These are phyloP conservation scores for Domatiomyces globalis DNA, from an alignment of 2,329 filamentous ascomycete species.

Conservation along the genomic window DNA sequence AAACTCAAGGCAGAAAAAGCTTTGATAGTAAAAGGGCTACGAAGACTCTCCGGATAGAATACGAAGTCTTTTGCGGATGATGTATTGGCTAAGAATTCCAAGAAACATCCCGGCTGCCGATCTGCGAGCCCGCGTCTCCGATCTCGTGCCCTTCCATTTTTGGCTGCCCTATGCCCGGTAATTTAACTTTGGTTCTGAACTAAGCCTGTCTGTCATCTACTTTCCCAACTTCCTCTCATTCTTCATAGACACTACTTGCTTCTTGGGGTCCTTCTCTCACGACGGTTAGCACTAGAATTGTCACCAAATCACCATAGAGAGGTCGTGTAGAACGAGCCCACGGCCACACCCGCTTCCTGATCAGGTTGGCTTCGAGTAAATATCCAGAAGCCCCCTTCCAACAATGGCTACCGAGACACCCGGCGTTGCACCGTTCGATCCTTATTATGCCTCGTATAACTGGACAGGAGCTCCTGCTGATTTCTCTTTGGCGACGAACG, in stretches of 20 bases:
- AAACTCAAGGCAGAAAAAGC: not conserved
- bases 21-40: not conserved
- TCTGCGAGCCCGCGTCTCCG: not conserved
- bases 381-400: not conserved
- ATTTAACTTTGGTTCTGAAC: not conserved
- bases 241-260: not conserved
- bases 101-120: not conserved
- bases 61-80: not conserved
- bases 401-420: not conserved
- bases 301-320: not conserved
- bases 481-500: constrained; percentile 37
- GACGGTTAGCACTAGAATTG: not conserved
- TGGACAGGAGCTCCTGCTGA: constrained; percentile 34
- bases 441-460: constrained; percentile 36
- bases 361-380: not conserved
- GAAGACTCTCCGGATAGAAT: not conserved
- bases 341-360: no score
- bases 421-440: constrained; percentile 13
- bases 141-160: not conserved
- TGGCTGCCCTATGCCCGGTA: not conserved
- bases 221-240: not conserved
- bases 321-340: not conserved
- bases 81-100: not conserved
- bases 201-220: not conserved
- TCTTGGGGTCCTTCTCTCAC: not conserved